A percentile compares a stretch with the other conserved stretches of the same genome.
Evolutionary conservation across 345 rosid species (phyloP).

Genomic region (Brassica nigra): DNA sequence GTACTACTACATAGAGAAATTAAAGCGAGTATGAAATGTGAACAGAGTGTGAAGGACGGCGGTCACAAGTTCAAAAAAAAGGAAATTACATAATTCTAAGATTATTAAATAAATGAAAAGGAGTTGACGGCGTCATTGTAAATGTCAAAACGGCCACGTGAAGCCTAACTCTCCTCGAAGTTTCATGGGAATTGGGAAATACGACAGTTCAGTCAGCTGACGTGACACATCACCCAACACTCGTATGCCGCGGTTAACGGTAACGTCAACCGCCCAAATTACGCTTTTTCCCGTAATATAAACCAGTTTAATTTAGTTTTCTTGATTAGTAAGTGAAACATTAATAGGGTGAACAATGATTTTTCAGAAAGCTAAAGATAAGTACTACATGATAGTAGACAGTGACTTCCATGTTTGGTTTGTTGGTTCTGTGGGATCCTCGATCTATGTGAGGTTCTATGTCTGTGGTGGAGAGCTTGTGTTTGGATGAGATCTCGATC

Average conservation of each 20-base stretch:
- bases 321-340: neutral
- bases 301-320: neutral
- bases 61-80: slow-evolving; percentile 1
- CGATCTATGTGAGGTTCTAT: too few relatives aligned
- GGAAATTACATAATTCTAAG: neutral
- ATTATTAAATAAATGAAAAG: neutral
- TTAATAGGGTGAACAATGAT: neutral
- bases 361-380: neutral
- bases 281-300: neutral
- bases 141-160: slow-evolving; percentile 27
- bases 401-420: neutral
- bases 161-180: slow-evolving; percentile 22
- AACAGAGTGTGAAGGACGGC: slow-evolving; percentile 8
- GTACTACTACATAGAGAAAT: neutral
- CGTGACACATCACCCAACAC: slow-evolving; percentile 27
- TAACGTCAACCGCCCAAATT: slow-evolving; percentile 6
- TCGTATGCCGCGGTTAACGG: slow-evolving; percentile 30
- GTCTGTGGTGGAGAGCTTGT: too few relatives aligned
- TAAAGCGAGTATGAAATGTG: neutral
- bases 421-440: too few relatives aligned
- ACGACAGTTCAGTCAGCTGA: slow-evolving; percentile 28
- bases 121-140: slow-evolving; percentile 28
- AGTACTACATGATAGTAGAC: neutral
- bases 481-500: too few relatives aligned
- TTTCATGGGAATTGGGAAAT: slow-evolving; percentile 19